phyloP scores from a whole-genome alignment of 2,329 filamentous ascomycete species.

The Phaeosphaeria sp. region DNA sequence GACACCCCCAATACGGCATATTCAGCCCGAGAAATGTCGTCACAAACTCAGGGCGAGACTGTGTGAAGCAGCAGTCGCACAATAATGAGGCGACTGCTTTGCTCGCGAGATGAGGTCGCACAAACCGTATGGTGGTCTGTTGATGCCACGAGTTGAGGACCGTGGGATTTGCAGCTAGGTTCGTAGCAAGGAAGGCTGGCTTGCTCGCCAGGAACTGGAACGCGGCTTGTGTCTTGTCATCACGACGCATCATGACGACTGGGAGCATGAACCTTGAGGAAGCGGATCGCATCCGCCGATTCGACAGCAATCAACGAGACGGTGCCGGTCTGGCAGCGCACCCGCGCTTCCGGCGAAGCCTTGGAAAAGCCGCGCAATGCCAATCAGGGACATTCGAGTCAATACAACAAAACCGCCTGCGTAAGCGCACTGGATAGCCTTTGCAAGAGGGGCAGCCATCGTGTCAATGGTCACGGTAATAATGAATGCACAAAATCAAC shows the following conservation, averaged over 20 bases:
- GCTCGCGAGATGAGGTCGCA: conserved; percentile 10
- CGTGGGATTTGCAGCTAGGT: conserved; percentile 7
- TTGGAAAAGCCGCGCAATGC: conserved; percentile 31
- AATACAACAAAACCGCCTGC: conserved; percentile 17
- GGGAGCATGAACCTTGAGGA: conserved; percentile 26
- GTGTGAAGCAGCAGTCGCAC: conserved; percentile 1
- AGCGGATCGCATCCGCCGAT: conserved; percentile 34
- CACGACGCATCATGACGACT: conserved; percentile 37
- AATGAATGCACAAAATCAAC: conserved; percentile 8
- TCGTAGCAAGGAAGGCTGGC: conserved; percentile 22
- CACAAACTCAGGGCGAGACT: conserved; percentile 5
- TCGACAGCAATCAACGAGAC: conserved; percentile 31
- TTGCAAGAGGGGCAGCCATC: conserved; percentile 13
- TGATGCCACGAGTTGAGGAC: conserved; percentile 8
- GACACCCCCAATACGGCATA: conserved; percentile 18
- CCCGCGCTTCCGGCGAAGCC: conserved; percentile 42
- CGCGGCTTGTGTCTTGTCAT: conserved; percentile 30
- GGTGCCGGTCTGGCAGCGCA: conserved; percentile 39
- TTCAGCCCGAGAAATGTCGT: conserved; percentile 23
- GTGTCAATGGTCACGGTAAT: conserved; percentile 19
- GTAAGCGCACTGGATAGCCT: conserved; percentile 23
- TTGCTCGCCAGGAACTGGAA: conserved; percentile 11
- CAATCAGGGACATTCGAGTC: conserved; percentile 32
- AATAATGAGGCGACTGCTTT: conserved; percentile 19
- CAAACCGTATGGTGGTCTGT: conserved; percentile 14